phyloP scores from a whole-genome alignment of 768 basidiomycete genomes.

The Suillus subaureus region DNA sequence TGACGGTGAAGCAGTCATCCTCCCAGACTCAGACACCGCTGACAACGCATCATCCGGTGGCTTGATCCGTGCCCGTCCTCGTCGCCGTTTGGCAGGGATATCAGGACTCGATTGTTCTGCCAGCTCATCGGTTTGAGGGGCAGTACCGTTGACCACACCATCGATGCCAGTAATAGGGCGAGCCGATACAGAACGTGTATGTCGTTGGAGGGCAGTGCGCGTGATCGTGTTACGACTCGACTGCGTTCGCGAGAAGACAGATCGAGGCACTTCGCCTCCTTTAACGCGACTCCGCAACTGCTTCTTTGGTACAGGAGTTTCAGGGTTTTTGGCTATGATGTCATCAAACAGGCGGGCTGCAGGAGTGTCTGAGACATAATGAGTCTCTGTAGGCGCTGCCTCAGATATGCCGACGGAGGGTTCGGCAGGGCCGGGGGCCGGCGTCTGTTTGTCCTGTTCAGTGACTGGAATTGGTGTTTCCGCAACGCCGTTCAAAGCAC shows the following conservation, averaged over 20 bases:
- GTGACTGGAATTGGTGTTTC: constrained; percentile 18
- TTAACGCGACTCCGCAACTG: constrained; percentile 20
- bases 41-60: constrained; percentile 12
- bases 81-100: constrained; percentile 33
- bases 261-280: constrained; percentile 15
- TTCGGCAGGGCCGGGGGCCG: constrained; percentile 18
- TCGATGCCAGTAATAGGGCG: constrained; percentile 19
- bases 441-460: constrained; percentile 26
- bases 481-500: constrained; percentile 9
- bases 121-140: constrained; percentile 13
- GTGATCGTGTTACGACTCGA: constrained; percentile 13
- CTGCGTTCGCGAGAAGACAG: constrained; percentile 17
- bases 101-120: constrained; percentile 7
- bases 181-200: constrained; percentile 22
- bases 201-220: constrained; percentile 4
- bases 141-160: constrained; percentile 12
- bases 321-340: constrained; percentile 18
- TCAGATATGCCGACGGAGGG: constrained; percentile 20
- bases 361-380: constrained; percentile 17
- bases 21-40: constrained; percentile 4
- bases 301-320: constrained; percentile 21
- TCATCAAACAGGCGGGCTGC: constrained; percentile 37
- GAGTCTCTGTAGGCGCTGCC: constrained; percentile 6
- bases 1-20: constrained; percentile 12
- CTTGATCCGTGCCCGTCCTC: constrained; percentile 33